Percentiles rank a stretch among this genome's conserved stretches.
These are phyloP conservation scores for Globisporangium carolinianum DNA, from an alignment of 352 stramenopile species.

Conservation along the genomic window DNA sequence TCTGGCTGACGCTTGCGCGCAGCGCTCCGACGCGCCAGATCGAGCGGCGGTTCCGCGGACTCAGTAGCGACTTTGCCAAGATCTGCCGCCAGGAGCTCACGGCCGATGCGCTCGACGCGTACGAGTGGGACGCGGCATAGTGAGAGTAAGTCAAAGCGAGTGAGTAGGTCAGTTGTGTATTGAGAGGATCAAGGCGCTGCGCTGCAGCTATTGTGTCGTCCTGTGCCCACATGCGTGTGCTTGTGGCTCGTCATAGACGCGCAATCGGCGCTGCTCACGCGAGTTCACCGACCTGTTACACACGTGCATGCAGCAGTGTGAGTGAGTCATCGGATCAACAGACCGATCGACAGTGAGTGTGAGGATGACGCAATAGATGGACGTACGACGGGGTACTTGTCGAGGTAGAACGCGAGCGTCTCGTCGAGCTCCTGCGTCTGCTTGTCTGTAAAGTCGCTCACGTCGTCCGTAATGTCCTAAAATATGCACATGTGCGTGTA, in stretches of 20 bases:
- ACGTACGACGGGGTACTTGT: constrained; percentile 82
- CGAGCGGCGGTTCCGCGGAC: constrained; percentile 48
- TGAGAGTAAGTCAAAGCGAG: constrained; percentile 9
- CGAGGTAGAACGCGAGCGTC: constrained; percentile 74
- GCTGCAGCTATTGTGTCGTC: no score
- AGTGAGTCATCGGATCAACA: no score
- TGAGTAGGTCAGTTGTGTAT: neutral
- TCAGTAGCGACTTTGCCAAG: constrained; percentile 67
- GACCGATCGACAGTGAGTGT: no score
- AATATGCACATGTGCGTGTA: neutral
- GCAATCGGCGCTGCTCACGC: constrained; percentile 8
- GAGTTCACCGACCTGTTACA: constrained; percentile 40
- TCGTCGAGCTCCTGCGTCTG: constrained; percentile 52
- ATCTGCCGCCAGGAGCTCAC: constrained; percentile 67
- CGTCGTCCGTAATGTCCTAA: constrained; percentile 69
- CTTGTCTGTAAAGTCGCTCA: constrained; percentile 58
- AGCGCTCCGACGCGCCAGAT: constrained; percentile 35
- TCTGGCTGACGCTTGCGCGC: constrained; percentile 52
- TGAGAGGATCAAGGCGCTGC: neutral
- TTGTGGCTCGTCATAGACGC: neutral
- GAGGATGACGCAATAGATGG: neutral
- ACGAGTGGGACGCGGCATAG: constrained; percentile 30
- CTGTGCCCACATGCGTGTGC: no score
- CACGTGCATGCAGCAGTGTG: no score
- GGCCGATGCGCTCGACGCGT: constrained; percentile 40